Evolutionary conservation across 225 moss, liverwort and hornwort genomes (phyloP), one percentile per base, ranked within the genome.

Genomic region (Thuidium tamariscinum): DNA sequence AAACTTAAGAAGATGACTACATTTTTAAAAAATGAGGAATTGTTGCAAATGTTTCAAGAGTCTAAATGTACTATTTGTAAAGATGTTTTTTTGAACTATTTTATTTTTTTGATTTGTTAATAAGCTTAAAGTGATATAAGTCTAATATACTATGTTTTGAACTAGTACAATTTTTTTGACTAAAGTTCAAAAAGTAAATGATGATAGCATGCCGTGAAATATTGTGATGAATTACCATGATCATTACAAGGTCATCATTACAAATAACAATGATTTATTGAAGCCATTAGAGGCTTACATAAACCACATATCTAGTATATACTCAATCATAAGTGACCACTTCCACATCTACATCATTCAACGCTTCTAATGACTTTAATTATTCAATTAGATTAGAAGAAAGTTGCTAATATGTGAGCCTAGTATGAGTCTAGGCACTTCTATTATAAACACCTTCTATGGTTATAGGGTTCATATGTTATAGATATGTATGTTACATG

Each of bases 61-160:
- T 66, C 36, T n/a, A n/a, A n/a, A n/a, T 21, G 36, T 12, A 21
- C 0, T 0, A 7, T 2, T 37, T 1, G 1, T 21, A 21, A 66
- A 66, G 6, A 36, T 37, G 6, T 21, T 21, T 66, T 7, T 63
- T 32, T 30, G 32, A 63, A 9, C 4, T 63, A 62, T 32, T 63
- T 63, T 32, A 0, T 4, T n/a, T 36, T 66, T 12, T 36, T 66
- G 36, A 67, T 37, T 67, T 37, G 3, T 66, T 20, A 66, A 37
- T 21, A 21, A 36, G 11, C 5, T 66, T 1, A 3, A 64, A 66
- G 3, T 6, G 2, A 66, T 6, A 21, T 36, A 6, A 37, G 6
- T 20, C 11, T 20, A 11, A 66, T 36, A 67, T 12, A 22, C 12
- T 67, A 21, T 37, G 3, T 21, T 37, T 67, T 22, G 2, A 67